Base-by-base conservation (phyloP, 768 basidiomycete genomes). In the Pleurotus djamor region DNA sequence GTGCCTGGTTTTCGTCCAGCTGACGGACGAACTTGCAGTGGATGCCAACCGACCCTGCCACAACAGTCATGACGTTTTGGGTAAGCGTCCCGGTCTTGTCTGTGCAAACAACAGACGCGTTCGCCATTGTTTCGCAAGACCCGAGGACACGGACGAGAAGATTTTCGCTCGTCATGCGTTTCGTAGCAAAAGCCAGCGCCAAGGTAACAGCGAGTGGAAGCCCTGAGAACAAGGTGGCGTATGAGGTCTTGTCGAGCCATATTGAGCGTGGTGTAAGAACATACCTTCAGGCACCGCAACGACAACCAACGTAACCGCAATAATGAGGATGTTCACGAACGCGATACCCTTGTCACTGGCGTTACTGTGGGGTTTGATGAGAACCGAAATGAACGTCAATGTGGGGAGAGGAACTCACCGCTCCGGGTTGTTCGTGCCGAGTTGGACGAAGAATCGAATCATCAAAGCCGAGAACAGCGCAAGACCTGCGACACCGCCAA, bases 121-220 rank as follows among this genome's bases (percentile, higher is more conserved):
- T 98, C 17, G 92, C 96, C 96, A 98, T 98, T 0, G 94, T 98
- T 76, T 99, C 97, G 73, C 96, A 98, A 10, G 95, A 95, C 5
- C 92, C 92, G 36, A 99, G 85, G 4, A 98, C 92, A 57, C 96
- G 94, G 34, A 98, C 97, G 45, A 99, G 85, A 0, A 98, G 80
- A 56, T 97, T 97, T 73, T 95, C 91, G 67, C 88, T 83, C 7
- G 96, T 92, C 97, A 98, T 98, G n/a, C 96, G 89, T 67, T 92
- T 95, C 49, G 97, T 99, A 0, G 96, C 97, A 68, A 98, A 99
- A 0, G 97, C 93, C 35, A 99, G 79, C 0, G 97, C 97, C 49
- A 99, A 84, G 0, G 63, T 64, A 16, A 64, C 96, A 44, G 96
- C 96, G 57, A 99, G 80, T 2, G 96, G 96, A 4, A 99, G 80